These are phyloP conservation scores for Fistulina hepatica DNA, from an alignment of 1,284 basidiomycete genomes.

Conservation along the genomic window DNA sequence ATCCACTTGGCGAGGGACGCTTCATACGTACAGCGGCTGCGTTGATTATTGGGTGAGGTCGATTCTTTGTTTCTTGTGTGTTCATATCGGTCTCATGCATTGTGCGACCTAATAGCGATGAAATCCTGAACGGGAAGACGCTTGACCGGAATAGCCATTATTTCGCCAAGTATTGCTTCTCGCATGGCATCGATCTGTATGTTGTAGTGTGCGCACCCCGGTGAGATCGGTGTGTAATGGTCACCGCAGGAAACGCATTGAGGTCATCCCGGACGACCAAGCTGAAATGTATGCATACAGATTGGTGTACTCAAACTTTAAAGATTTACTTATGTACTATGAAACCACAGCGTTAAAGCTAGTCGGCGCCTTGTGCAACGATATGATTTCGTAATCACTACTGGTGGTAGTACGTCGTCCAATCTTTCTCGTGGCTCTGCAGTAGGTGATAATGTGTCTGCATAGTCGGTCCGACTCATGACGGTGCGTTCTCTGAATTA, in stretches of 20 bases:
- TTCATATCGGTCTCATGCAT: constrained; percentile 3
- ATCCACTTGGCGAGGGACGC: constrained; percentile 55
- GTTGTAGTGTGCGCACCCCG: constrained; percentile 20
- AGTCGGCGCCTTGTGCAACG: constrained; percentile 70
- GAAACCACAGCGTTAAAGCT: constrained; percentile 61
- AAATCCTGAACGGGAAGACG: constrained; percentile 81
- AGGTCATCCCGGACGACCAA: constrained; percentile 88
- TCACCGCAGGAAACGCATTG: constrained; percentile 63
- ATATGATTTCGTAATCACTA: constrained; percentile 85
- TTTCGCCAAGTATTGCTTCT: constrained; percentile 82
- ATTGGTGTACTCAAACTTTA: constrained; percentile 1
- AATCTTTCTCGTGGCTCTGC: neutral
- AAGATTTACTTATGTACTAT: constrained; percentile 3
- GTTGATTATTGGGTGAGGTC: constrained; percentile 60
- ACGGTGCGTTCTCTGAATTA: constrained; percentile 38
- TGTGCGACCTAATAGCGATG: constrained; percentile 42
- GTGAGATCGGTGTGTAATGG: constrained; percentile 17
- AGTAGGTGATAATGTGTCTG: neutral
- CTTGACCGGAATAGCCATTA: constrained; percentile 79
- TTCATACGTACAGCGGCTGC: constrained; percentile 65
- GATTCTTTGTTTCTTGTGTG: neutral
- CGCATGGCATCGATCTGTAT: constrained; percentile 77
- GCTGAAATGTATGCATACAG: constrained; percentile 63
- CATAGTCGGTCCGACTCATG: constrained; percentile 49
- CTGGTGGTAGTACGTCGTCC: constrained; percentile 69